Evolutionary conservation across 2,329 filamentous ascomycete species (phyloP).

Genomic region (Trichoderma semiorbis): DNA sequence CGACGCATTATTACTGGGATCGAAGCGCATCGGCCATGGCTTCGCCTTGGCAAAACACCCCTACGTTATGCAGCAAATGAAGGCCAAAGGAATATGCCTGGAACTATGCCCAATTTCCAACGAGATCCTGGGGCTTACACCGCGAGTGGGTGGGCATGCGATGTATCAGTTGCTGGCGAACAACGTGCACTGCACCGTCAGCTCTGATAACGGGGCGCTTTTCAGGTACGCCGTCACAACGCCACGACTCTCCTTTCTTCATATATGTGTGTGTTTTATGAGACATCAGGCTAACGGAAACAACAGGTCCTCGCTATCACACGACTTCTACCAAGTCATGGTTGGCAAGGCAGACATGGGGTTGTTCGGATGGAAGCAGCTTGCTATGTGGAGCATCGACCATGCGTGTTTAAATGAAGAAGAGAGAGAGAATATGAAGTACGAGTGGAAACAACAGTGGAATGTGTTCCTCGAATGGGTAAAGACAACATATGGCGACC

Average conservation of each 20-base stretch:
- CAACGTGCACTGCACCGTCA: slow-evolving; percentile 69
- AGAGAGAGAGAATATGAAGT: slow-evolving; percentile 37
- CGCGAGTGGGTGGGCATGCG: slow-evolving; percentile 61
- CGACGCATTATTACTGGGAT: slow-evolving; percentile 62
- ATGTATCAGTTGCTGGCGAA: slow-evolving; percentile 68
- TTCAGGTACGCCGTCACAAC: slow-evolving; percentile 53
- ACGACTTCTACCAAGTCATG: slow-evolving; percentile 76
- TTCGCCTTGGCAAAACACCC: slow-evolving; percentile 67
- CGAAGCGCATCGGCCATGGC: slow-evolving; percentile 71
- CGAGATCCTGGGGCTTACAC: slow-evolving; percentile 68
- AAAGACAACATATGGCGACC: slow-evolving; percentile 38
- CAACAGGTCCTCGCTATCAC: slow-evolving; percentile 60
- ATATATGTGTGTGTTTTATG: not conserved
- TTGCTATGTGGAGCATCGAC: slow-evolving; percentile 59
- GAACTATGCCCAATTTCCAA: slow-evolving; percentile 77
- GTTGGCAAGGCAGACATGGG: slow-evolving; percentile 65
- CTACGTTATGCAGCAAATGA: slow-evolving; percentile 63
- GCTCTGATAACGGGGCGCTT: slow-evolving; percentile 70
- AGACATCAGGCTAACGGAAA: not conserved
- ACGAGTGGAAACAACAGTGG: slow-evolving; percentile 56
- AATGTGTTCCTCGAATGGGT: slow-evolving; percentile 54
- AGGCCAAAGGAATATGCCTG: slow-evolving; percentile 61
- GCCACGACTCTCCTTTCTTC: not conserved
- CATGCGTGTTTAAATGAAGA: slow-evolving; percentile 52
- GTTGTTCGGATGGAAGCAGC: slow-evolving; percentile 68